phyloP scores from a whole-genome alignment of 345 rosid genomes.

The Luvunga scandens region DNA sequence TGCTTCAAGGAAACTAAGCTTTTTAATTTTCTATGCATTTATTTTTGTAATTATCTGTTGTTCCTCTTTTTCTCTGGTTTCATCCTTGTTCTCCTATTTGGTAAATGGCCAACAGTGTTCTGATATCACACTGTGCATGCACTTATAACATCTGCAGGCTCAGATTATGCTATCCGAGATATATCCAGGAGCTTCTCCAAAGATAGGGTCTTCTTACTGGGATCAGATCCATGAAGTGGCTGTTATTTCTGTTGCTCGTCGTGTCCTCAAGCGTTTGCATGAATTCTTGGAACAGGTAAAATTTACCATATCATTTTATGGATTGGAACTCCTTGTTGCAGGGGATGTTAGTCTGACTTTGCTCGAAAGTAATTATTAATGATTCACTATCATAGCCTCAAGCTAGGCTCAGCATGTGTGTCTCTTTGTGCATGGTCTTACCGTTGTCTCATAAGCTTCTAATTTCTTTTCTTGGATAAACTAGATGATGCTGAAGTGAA shows the following conservation, averaged over 20 bases:
- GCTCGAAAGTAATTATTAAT: neutral
- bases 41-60: neutral
- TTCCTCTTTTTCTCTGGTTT: neutral
- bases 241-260: conserved; percentile 66
- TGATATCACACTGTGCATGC: conserved; percentile 4
- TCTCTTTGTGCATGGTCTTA: neutral
- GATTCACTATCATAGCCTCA: neutral
- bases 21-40: neutral
- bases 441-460: neutral
- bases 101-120: neutral
- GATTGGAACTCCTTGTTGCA: neutral
- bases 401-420: neutral
- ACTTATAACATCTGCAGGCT: conserved; percentile 52
- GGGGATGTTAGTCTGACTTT: conserved; percentile 1
- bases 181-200: conserved; percentile 96
- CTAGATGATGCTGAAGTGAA: neutral
- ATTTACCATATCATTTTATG: conserved; percentile 14
- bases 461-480: neutral
- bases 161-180: conserved; percentile 88
- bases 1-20: neutral
- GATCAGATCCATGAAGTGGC: conserved; percentile 89
- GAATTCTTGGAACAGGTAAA: conserved; percentile 84
- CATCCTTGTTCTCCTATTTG: neutral
- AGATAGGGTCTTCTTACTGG: conserved; percentile 76
- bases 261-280: conserved; percentile 69